Evolutionary conservation across 106 monocot genomes (phyloP).

Genomic region (Ottelia alismoides): DNA sequence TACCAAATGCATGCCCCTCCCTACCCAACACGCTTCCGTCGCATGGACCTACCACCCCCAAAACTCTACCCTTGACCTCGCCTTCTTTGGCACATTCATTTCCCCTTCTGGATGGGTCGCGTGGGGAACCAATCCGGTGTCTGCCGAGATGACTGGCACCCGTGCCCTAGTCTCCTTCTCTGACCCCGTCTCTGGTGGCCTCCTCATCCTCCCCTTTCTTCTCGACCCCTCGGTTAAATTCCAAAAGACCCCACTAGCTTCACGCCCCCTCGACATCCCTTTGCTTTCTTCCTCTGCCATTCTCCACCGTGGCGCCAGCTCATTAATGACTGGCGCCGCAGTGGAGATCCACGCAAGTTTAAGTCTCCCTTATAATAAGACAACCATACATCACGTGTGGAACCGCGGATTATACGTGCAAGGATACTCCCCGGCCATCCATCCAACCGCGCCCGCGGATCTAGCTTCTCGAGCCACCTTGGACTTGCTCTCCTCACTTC

Average conservation of each 20-base stretch:
- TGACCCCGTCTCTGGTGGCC: slow-evolving; percentile 37
- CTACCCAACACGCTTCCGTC: slow-evolving; percentile 46
- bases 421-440: slow-evolving; percentile 87
- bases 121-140: slow-evolving; percentile 55
- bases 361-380: slow-evolving; percentile 35
- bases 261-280: slow-evolving; percentile 41
- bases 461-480: slow-evolving; percentile 50
- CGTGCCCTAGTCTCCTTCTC: slow-evolving; percentile 56
- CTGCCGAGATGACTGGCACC: slow-evolving; percentile 57
- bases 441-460: slow-evolving; percentile 43
- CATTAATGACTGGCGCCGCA: slow-evolving; percentile 17
- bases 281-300: slow-evolving; percentile 29
- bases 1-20: slow-evolving; percentile 48
- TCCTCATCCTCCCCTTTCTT: slow-evolving; percentile 62
- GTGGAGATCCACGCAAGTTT: slow-evolving; percentile 44
- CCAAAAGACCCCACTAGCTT: slow-evolving; percentile 45
- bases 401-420: slow-evolving; percentile 85
- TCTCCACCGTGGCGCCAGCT: slow-evolving; percentile 3
- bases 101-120: slow-evolving; percentile 84
- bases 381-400: slow-evolving; percentile 69
- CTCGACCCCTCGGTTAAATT: slow-evolving; percentile 67
- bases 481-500: slow-evolving; percentile 50
- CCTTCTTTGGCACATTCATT: slow-evolving; percentile 53
- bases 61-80: slow-evolving; percentile 50
- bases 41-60: slow-evolving; percentile 62